These are phyloP conservation scores for Erysimum cheiri DNA, from an alignment of 441 rosid genomes.

Conservation along the genomic window DNA sequence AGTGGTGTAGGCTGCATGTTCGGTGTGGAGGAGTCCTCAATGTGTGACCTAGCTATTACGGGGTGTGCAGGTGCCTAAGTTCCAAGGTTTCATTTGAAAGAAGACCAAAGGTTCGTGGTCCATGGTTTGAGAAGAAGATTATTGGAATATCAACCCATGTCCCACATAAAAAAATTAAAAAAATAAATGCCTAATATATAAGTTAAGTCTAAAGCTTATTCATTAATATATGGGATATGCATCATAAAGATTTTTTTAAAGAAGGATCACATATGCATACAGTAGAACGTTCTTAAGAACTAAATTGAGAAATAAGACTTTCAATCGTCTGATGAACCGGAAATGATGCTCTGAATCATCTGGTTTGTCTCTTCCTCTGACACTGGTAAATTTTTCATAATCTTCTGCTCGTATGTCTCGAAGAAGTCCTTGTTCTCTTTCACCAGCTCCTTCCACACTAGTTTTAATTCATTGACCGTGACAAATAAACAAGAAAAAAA, in stretches of 20 bases:
- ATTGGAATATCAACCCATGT: too few species aligned
- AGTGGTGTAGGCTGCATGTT: too few species aligned
- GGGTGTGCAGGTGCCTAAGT: too few species aligned
- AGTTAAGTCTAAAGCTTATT: too few species aligned
- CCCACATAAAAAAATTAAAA: too few species aligned
- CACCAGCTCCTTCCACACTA: constrained; percentile 14
- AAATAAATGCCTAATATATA: too few species aligned
- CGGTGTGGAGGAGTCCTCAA: too few species aligned
- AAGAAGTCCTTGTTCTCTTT: constrained; percentile 21
- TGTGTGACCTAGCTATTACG: too few species aligned
- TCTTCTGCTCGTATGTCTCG: neutral
- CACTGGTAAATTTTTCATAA: neutral
- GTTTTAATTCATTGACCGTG: neutral
- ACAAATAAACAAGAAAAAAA: neutral
- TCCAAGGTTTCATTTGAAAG: too few species aligned
- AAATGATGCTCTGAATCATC: constrained; percentile 1
- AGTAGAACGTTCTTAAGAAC: neutral
- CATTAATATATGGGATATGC: neutral
- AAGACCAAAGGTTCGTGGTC: too few species aligned
- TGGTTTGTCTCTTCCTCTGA: neutral
- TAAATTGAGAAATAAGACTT: neutral
- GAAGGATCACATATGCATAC: neutral
- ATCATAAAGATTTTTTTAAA: too few species aligned
- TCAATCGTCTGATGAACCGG: neutral
- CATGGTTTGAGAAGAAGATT: too few species aligned